Base-by-base conservation (phyloP, 2,329 filamentous ascomycete genomes). In the Myriosclerotinia curreyana region DNA sequence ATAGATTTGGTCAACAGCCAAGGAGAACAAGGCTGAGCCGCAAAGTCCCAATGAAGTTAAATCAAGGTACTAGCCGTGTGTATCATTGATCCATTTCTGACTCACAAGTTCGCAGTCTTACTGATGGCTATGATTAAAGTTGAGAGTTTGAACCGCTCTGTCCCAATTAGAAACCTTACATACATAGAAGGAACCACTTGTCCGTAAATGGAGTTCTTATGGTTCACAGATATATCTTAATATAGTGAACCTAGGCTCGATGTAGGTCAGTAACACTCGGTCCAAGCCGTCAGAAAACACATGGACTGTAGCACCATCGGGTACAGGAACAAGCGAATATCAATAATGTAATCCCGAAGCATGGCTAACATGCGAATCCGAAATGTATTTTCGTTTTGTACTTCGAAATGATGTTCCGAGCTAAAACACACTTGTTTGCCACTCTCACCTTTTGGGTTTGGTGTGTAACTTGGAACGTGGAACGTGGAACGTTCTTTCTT, bases 241-340 rank as follows among this genome's bases (percentile, higher is more conserved):
- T n/a, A 6, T 17, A 11, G 20, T 28, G 17, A 1, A 11, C 22
- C 22, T 22, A 36, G 31, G 12, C 14, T 48, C 7, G 14, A 11
- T 36, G 36, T 36, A 34, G 28, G 22, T n/a, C 34, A 6, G 34
- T 6, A 28, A 44, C 42, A 34, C 20, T 34, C 20, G 28, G 54
- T n/a, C 40, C 40, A 22, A 34, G 54, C 54, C 54, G 31, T 20
- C 9, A 58, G 42, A 42, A 48, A 34, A 48, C 42, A 34, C n/a
- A 36, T 34, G 42, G 20, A 34, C 28, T 20, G 42, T 46, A 0
- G 20, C 3, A 36, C 40, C 17, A 34, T 46, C 42, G 48, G 40
- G 54, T 48, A 58, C 54, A 58, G 54, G 28, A 36, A 58, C 42
- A 58, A 36, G 40, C 28, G 54, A 48, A 58, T 36, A 25, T 4